Evolutionary conservation across 164 flowering plant genomes (phyloP).

Genomic region (Chimonanthus praecox): DNA sequence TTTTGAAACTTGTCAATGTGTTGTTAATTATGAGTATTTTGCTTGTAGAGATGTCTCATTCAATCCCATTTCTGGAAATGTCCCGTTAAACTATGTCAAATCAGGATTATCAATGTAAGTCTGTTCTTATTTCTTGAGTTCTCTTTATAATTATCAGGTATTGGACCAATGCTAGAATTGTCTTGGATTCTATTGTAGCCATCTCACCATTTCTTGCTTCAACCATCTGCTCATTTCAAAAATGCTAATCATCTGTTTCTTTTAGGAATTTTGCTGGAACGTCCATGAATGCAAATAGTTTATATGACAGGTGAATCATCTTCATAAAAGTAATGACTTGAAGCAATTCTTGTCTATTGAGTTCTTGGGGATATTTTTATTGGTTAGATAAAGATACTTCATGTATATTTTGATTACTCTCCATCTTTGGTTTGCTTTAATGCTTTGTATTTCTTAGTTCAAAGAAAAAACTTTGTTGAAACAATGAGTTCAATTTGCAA

Average conservation of each 20-base stretch:
- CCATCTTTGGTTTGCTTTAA: too few relatives aligned
- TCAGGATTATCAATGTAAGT: slow-evolving; percentile 35
- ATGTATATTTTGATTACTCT: background rate
- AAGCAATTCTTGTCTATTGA: background rate
- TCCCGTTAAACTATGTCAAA: slow-evolving; percentile 25
- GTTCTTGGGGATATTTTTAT: background rate
- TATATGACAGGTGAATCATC: slow-evolving; percentile 3
- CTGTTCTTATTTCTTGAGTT: background rate
- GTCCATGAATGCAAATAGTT: background rate
- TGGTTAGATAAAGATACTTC: background rate
- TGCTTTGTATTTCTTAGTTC: background rate
- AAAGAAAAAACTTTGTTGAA: background rate
- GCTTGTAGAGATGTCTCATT: slow-evolving; percentile 43
- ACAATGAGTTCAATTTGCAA: background rate
- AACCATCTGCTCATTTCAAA: background rate
- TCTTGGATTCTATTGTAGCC: background rate
- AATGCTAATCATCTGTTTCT: background rate
- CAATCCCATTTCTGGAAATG: slow-evolving; percentile 38
- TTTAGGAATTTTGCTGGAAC: slow-evolving; percentile 25
- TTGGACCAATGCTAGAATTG: background rate
- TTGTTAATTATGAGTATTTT: background rate
- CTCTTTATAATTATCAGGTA: background rate
- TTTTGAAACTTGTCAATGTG: background rate
- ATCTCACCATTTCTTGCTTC: background rate
- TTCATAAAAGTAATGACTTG: background rate